Conservation (phyloP, 2,329 filamentous ascomycete species). For the Fusarium tricinctum region DNA sequence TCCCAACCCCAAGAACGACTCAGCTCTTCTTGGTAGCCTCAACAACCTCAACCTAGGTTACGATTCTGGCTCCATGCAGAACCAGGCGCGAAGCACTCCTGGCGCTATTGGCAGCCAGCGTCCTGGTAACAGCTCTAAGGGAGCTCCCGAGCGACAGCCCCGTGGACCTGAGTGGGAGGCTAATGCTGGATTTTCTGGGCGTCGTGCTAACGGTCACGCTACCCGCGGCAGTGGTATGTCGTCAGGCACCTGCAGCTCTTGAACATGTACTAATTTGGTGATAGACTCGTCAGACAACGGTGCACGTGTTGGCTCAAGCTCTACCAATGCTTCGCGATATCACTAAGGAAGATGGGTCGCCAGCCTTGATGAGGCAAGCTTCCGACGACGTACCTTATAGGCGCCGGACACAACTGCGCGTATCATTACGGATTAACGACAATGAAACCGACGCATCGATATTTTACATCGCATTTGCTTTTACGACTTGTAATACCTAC, state of each 20-base stretch:
- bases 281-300: conserved; percentile 61
- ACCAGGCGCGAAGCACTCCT: conserved; percentile 62
- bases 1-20: conserved; percentile 57
- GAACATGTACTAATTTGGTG: conserved; percentile 27
- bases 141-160: conserved; percentile 73
- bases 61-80: conserved; percentile 60
- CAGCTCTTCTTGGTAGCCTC: conserved; percentile 63
- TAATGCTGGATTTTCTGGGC: conserved; percentile 65
- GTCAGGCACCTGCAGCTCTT: background rate
- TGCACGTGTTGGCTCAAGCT: conserved; percentile 55
- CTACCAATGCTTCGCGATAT: conserved; percentile 55
- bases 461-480: conserved; percentile 52
- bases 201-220: conserved; percentile 72
- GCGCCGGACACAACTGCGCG: conserved; percentile 26
- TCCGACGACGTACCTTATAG: conserved; percentile 21
- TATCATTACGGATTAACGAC: conserved; percentile 44
- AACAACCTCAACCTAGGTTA: conserved; percentile 67
- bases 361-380: conserved; percentile 19
- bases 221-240: conserved; percentile 72
- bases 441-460: conserved; percentile 48
- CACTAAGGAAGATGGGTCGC: conserved; percentile 49
- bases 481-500: conserved; percentile 58
- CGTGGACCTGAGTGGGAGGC: conserved; percentile 74
- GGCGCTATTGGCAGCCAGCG: conserved; percentile 77
- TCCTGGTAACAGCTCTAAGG: conserved; percentile 59